Conservation (phyloP, 129 eudicot genomes). For the Artemisia tridentata region DNA sequence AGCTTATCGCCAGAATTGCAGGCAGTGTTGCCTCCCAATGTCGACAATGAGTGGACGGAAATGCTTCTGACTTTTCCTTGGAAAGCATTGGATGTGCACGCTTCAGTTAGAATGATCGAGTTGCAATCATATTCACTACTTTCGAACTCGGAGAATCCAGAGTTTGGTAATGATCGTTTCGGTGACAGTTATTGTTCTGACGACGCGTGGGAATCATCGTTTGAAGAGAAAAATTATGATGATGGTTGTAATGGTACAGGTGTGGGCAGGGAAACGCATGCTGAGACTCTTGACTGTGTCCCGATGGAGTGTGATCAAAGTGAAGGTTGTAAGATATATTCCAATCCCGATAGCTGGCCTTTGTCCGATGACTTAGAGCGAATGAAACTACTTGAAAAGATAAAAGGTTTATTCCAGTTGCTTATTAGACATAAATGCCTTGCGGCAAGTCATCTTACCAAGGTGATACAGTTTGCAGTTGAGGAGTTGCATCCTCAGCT, state of each 20-base stretch:
- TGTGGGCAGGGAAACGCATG: neutral
- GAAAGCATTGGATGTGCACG: conserved; percentile 76
- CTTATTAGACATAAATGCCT: conserved; percentile 73
- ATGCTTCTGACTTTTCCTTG: conserved; percentile 80
- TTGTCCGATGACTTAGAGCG: conserved; percentile 74
- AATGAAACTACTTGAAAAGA: conserved; percentile 75
- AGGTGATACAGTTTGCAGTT: conserved; percentile 74
- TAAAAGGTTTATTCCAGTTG: conserved; percentile 50
- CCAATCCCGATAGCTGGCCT: conserved; percentile 70
- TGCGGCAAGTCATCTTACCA: conserved; percentile 70
- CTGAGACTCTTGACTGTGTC: conserved; percentile 32
- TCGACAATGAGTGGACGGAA: conserved; percentile 80
- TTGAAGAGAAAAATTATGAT: conserved; percentile 30
- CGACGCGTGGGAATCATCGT: conserved; percentile 57
- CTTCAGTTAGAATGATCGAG: conserved; percentile 55
- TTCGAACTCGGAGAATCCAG: neutral
- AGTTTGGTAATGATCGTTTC: conserved; percentile 19
- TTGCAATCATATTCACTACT: conserved; percentile 37
- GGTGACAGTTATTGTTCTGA: conserved; percentile 40
- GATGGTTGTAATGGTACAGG: conserved; percentile 38
- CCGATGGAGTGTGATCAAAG: conserved; percentile 51
- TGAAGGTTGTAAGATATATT: conserved; percentile 30
- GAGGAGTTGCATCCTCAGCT: conserved; percentile 80
- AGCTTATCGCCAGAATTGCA: conserved; percentile 64
- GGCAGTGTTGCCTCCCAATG: conserved; percentile 56